Base-by-base conservation (phyloP, 768 basidiomycete species). In the Amanita rubescens region DNA sequence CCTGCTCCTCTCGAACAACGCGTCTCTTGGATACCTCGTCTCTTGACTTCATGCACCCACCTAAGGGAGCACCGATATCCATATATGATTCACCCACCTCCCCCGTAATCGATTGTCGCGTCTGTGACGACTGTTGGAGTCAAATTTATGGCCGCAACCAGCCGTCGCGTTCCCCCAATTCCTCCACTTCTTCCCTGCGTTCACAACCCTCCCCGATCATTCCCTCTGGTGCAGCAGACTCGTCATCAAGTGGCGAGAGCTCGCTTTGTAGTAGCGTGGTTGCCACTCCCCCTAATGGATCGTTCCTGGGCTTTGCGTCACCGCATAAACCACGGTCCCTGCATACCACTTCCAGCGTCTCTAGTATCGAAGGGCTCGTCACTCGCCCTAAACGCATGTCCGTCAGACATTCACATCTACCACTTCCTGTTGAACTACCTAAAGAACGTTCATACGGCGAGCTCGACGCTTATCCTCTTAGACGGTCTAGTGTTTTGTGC, bases 41-140 rank as follows among this genome's bases (percentile, higher is more conserved):
- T 51, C 81, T 91, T 37, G 64, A 71, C 49, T 89, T 91, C 67
- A 68, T 88, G 44, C 73, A 84, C 41, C 89, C 88, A 1, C 89
- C 88, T 1, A 78, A 81, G 56, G 77, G 80, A 61, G 70, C 78
- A n/a, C 76, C 86, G 2, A 75, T 91, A 48, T 52, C 76, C 2
- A 65, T 63, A 0, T 90, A 74, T 64, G 79, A 77, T 47, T 78
- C 80, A 3, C 79, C 84, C n/a, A 63, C 60, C 3, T 82, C 85
- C 0, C 85, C 83, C 3, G 73, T 90, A 42, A 39, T 71, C 46
- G 59, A 69, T 25, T 72, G 72, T n/a, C 79, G 85, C 51, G 87
- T 91, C 45, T 91, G 89, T 60, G 82, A 87, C 55, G 85, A 82
- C 57, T 91, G 89, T 62, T 84, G 72, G 68, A 82, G 85, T 60